These are phyloP conservation scores for Passiflora organensis DNA, from an alignment of 345 rosid genomes.

Conservation along the genomic window DNA sequence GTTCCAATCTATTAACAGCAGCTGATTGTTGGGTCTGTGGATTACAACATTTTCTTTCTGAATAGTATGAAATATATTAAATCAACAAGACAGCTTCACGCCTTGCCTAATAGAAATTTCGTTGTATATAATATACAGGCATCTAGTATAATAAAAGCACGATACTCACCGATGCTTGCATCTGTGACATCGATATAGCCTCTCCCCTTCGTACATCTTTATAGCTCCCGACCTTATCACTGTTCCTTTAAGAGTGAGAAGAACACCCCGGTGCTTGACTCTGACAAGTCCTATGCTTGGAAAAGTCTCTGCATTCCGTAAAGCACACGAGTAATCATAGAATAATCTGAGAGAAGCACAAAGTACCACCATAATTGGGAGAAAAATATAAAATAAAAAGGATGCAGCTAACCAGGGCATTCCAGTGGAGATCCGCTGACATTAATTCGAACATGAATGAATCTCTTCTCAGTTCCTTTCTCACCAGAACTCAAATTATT, in stretches of 20 bases:
- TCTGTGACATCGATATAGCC: slow-evolving; percentile 74
- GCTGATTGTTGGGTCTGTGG: too few species aligned
- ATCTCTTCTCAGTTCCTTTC: slow-evolving; percentile 60
- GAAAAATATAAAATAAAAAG: slow-evolving; percentile 3
- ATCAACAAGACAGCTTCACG: neutral
- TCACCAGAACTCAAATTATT: slow-evolving; percentile 40
- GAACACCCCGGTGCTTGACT: slow-evolving; percentile 79
- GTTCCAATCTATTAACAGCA: too few species aligned
- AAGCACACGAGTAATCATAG: neutral
- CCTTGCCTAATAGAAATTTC: neutral
- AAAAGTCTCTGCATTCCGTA: slow-evolving; percentile 46
- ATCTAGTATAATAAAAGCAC: neutral
- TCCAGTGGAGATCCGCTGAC: slow-evolving; percentile 77
- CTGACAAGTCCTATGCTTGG: slow-evolving; percentile 79
- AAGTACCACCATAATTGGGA: neutral
- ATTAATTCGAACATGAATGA: slow-evolving; percentile 76
- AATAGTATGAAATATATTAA: neutral
- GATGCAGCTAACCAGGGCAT: slow-evolving; percentile 47
- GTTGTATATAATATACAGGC: too few species aligned
- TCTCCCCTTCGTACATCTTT: slow-evolving; percentile 91
- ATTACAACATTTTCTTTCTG: too few species aligned
- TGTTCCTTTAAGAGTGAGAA: slow-evolving; percentile 78
- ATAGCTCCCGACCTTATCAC: slow-evolving; percentile 81
- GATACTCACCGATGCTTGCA: slow-evolving; percentile 64
- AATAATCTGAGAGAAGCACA: neutral